phyloP scores from a whole-genome alignment of 805 yeast species.

The Torulaspora delbrueckii region DNA sequence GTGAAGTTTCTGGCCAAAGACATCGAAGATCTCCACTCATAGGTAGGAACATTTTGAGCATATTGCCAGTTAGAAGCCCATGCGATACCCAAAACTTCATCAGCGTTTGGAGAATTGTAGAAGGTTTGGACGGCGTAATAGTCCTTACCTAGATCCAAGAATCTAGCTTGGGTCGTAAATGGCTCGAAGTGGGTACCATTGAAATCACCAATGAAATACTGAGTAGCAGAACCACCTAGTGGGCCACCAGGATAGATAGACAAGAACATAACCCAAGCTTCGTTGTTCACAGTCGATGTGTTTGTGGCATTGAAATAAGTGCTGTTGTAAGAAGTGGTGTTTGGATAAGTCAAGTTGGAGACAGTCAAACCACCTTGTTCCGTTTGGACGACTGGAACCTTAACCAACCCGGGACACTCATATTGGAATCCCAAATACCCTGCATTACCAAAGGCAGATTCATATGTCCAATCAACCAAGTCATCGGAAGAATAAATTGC shows the following conservation, averaged over 20 bases:
- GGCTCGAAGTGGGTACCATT: slow-evolving; percentile 38
- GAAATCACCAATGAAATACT: slow-evolving; percentile 41
- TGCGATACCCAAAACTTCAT: slow-evolving; percentile 36
- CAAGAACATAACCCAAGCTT: slow-evolving; percentile 38
- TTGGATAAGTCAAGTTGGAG: slow-evolving; percentile 6
- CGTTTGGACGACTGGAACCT: slow-evolving; percentile 26
- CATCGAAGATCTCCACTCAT: slow-evolving; percentile 37
- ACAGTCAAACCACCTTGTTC: slow-evolving; percentile 3
- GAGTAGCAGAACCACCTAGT: slow-evolving; percentile 38
- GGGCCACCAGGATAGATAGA: slow-evolving; percentile 43
- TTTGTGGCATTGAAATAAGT: slow-evolving; percentile 10
- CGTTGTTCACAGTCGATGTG: slow-evolving; percentile 7
- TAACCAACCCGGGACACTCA: slow-evolving; percentile 40
- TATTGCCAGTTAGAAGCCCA: slow-evolving; percentile 46
- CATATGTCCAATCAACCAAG: slow-evolving; percentile 29
- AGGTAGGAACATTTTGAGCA: slow-evolving; percentile 36
- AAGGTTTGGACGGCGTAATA: slow-evolving; percentile 40
- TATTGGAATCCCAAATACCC: slow-evolving; percentile 38
- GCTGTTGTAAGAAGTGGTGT: slow-evolving; percentile 6
- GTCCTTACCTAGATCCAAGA: slow-evolving; percentile 38
- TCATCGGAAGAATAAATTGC: slow-evolving; percentile 29
- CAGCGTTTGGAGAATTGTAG: slow-evolving; percentile 26
- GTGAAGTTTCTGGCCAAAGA: slow-evolving; percentile 33
- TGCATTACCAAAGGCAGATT: slow-evolving; percentile 26
- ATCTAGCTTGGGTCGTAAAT: slow-evolving; percentile 28